Conservation (phyloP, 345 rosid species). For the Trapa incisa region DNA sequence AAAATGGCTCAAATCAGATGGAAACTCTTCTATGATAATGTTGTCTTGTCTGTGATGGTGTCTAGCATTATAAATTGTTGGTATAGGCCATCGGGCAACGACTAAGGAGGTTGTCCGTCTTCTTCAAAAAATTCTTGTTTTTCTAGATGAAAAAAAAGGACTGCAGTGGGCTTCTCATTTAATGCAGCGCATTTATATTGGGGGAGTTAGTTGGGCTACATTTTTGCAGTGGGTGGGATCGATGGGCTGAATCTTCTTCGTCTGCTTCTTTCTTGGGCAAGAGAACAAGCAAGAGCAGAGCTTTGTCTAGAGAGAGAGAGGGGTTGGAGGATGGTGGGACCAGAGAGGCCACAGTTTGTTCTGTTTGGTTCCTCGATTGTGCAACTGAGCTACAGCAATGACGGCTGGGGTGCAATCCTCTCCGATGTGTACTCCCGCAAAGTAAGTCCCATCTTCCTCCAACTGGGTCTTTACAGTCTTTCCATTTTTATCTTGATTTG, state of each 20-base stretch:
- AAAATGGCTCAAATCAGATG: too few species aligned
- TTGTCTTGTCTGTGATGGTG: not conserved
- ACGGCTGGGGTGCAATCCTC: slow-evolving; percentile 91
- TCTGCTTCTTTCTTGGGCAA: not conserved
- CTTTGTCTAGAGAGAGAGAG: not conserved
- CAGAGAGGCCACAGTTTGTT: slow-evolving; percentile 74
- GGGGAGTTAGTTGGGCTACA: not conserved
- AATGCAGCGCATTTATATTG: not conserved
- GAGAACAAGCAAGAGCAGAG: not conserved
- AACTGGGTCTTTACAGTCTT: not conserved
- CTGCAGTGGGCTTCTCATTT: not conserved
- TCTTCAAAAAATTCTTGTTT: too few species aligned
- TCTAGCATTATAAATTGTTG: not conserved
- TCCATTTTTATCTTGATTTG: not conserved
- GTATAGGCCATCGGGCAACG: too few species aligned
- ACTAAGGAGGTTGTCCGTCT: too few species aligned
- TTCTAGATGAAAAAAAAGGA: not conserved
- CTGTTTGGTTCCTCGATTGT: slow-evolving; percentile 97
- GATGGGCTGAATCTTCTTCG: not conserved
- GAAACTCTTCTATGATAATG: not conserved
- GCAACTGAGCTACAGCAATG: slow-evolving; percentile 78
- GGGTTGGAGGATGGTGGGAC: slow-evolving; percentile 55
- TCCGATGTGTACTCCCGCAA: slow-evolving; percentile 87
- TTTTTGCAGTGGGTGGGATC: not conserved
- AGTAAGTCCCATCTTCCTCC: slow-evolving; percentile 16